These are phyloP conservation scores for Globisporangium solare DNA, from an alignment of 352 stramenopile species.

Conservation along the genomic window DNA sequence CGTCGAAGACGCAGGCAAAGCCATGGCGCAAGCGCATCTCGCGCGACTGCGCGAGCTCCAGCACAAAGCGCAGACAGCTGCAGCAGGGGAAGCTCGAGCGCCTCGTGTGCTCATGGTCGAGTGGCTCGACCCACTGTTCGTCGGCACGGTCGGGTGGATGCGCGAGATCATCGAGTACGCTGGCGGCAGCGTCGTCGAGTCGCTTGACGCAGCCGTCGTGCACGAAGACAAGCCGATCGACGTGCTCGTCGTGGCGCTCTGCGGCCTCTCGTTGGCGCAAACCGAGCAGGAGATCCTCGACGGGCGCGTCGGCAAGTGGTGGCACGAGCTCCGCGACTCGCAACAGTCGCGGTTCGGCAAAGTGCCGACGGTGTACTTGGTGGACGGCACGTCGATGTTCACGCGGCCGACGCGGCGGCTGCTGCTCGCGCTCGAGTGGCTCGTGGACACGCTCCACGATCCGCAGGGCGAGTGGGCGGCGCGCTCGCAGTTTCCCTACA, in stretches of 20 bases:
- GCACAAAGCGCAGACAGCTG: constrained; percentile 9
- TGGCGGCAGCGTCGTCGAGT: constrained; percentile 35
- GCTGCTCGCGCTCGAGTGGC: constrained; percentile 52
- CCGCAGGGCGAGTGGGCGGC: constrained; percentile 22
- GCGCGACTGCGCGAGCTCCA: constrained; percentile 24
- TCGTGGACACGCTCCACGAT: constrained; percentile 37
- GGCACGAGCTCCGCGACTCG: constrained; percentile 17
- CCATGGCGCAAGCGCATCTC: constrained; percentile 28
- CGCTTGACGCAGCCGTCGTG: constrained; percentile 5
- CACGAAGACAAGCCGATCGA: constrained; percentile 20
- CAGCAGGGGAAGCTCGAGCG: constrained; percentile 6
- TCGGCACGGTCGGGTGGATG: constrained; percentile 63
- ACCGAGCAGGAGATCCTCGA: constrained; percentile 34
- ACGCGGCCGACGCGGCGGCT: constrained; percentile 56
- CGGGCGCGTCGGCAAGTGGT: constrained; percentile 40
- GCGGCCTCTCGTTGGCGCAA: constrained; percentile 42
- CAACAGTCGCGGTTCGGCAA: constrained; percentile 5
- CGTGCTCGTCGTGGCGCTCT: constrained; percentile 57
- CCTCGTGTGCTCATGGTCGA: constrained; percentile 54
- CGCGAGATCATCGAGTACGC: constrained; percentile 52
- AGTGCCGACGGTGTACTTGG: constrained; percentile 34
- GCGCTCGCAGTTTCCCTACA: constrained; percentile 38
- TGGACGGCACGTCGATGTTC: constrained; percentile 75
- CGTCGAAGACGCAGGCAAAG: constrained; percentile 30
- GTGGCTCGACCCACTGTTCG: constrained; percentile 69